Percentiles rank a stretch among this genome's conserved stretches.
phyloP scores from a whole-genome alignment of 257 asterid species.

The Petrea volubilis region DNA sequence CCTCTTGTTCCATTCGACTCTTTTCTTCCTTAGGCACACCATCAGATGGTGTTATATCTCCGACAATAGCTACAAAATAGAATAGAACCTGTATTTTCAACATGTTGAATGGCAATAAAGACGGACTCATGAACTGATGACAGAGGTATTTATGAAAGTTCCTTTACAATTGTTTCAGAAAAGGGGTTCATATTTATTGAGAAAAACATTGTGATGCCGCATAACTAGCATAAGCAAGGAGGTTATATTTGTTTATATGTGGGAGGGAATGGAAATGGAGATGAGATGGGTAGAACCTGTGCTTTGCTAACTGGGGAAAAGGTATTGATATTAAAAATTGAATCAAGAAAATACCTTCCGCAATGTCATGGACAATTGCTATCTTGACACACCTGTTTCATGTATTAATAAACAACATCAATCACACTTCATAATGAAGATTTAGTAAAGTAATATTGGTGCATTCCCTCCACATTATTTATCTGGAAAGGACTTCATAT shows the following conservation, averaged over 20 bases:
- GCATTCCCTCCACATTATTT: background rate
- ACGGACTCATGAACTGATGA: background rate
- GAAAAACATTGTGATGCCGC: background rate
- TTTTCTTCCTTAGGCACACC: constrained; percentile 91
- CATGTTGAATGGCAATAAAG: background rate
- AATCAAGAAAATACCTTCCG: constrained; percentile 66
- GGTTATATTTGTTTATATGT: background rate
- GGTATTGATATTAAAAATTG: background rate
- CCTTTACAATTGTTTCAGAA: background rate
- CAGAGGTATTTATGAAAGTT: background rate
- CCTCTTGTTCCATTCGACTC: constrained; percentile 84
- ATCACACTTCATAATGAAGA: background rate
- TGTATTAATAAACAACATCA: constrained; percentile 19
- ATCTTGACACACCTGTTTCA: constrained; percentile 85
- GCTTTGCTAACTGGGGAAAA: background rate
- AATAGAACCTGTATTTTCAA: constrained; percentile 1
- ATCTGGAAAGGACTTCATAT: background rate
- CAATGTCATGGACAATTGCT: constrained; percentile 93
- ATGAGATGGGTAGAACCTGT: background rate
- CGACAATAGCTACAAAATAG: constrained; percentile 77
- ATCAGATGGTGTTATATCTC: constrained; percentile 97
- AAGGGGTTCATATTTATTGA: background rate
- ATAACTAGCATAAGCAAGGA: background rate
- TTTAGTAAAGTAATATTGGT: background rate
- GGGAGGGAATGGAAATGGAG: background rate